Evolutionary conservation across 1,284 basidiomycete species (phyloP), one percentile per base, ranked within the genome.

Genomic region (Moesziomyces sp.): DNA sequence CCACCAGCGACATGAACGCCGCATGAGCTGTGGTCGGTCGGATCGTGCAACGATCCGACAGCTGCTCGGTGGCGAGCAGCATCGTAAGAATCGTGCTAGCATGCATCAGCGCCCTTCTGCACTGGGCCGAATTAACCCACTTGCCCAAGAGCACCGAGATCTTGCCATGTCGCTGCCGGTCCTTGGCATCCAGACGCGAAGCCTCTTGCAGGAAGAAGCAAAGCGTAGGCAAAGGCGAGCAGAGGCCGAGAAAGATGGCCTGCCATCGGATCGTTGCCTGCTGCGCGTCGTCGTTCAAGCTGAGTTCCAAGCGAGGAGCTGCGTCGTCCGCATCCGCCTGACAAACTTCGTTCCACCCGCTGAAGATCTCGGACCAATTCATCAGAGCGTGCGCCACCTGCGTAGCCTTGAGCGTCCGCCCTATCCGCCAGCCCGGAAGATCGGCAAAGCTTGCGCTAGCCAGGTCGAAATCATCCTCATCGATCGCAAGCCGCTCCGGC

Each of bases 281-380:
- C n/a, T 60, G 47, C 5, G 56, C 54, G 28, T 73, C 70, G 24
- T 73, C 70, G 9, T 46, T 56, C 13, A 73, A 5, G 16, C 52
- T 63, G 58, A 64, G 59, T 18, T 60, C 60, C 13, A 44, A 43
- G 18, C 46, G 46, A 7, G 42, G 23, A 19, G 46, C 55, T 7
- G 28, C 49, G 3, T 47, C 51, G 18, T 43, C 46, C 40, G 35
- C 42, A 5, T 33, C 45, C 6, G 33, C 42, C 38, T 44, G 53
- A 23, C 55, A 48, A 13, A 40, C 58, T 7, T 54, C 56, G 30
- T 62, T 49, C 48, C 58, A 46, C n/a, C 63, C 59, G 45, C 63
- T 60, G 61, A 64, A 64, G 60, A 64, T 68, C n/a, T 60, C 70
- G 1, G 60, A 68, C 70, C 70, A 73, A 28, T 73, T 73, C 65